A percentile compares a stretch with the other conserved stretches of the same genome.
phyloP scores from a whole-genome alignment of 768 basidiomycete species.

The Boletus vermiculosoides region DNA sequence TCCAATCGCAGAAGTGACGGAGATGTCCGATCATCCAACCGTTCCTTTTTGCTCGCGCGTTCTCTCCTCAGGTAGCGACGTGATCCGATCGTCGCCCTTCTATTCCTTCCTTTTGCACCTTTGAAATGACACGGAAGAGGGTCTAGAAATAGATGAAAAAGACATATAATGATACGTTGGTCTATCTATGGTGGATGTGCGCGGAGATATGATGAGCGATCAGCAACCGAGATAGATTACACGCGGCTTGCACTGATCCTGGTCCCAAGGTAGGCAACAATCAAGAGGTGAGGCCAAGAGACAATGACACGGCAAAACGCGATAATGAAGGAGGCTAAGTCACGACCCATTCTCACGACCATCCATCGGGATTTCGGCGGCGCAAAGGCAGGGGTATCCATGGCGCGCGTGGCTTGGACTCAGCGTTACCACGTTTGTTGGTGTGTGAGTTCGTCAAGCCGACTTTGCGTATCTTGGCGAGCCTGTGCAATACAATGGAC shows the following conservation, averaged over 20 bases:
- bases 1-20: background rate
- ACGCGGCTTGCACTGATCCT: slow-evolving; percentile 16
- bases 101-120: background rate
- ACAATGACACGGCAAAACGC: background rate
- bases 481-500: slow-evolving; percentile 22
- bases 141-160: slow-evolving; percentile 13
- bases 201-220: slow-evolving; percentile 15
- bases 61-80: background rate
- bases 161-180: background rate
- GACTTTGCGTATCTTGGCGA: slow-evolving; percentile 47
- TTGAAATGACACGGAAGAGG: slow-evolving; percentile 6
- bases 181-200: slow-evolving; percentile 14
- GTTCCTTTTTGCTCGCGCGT: background rate
- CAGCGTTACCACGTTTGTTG: slow-evolving; percentile 11
- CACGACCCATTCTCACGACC: slow-evolving; percentile 33
- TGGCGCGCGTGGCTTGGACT: slow-evolving; percentile 21
- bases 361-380: slow-evolving; percentile 39
- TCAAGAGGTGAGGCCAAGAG: background rate
- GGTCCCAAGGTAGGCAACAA: slow-evolving; percentile 12
- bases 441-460: slow-evolving; percentile 36
- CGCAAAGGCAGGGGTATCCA: slow-evolving; percentile 42
- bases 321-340: slow-evolving; percentile 12
- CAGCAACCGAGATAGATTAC: slow-evolving; percentile 1
- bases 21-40: background rate
- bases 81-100: background rate